Conservation (phyloP, 108 stramenopile genomes). For the Fragilariopsis cylindrus region DNA sequence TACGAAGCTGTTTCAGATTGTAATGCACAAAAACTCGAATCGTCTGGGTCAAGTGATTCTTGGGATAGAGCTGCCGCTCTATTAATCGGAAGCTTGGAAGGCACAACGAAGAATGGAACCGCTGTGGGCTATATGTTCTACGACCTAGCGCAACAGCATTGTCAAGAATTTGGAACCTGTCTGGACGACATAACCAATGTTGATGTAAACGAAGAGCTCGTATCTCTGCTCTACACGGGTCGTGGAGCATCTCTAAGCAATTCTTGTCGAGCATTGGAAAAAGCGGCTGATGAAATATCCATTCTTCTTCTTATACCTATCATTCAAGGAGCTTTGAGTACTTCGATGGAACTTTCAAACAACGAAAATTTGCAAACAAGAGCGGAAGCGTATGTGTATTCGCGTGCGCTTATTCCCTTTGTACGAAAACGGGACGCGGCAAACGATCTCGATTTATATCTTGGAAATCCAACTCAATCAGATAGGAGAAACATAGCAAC, state of each 20-base stretch:
- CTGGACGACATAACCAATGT: slow-evolving; percentile 28
- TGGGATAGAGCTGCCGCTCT: slow-evolving; percentile 76
- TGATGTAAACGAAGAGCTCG: slow-evolving; percentile 53
- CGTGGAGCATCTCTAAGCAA: slow-evolving; percentile 54
- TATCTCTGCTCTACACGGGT: slow-evolving; percentile 62
- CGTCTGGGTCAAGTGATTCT: slow-evolving; percentile 22
- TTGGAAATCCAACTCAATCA: slow-evolving; percentile 28
- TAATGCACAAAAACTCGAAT: not conserved
- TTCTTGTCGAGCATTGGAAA: slow-evolving; percentile 55
- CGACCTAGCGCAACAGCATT: slow-evolving; percentile 64
- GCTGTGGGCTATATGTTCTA: slow-evolving; percentile 59
- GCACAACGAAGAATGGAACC: slow-evolving; percentile 41
- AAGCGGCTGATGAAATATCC: slow-evolving; percentile 54
- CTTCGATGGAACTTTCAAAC: slow-evolving; percentile 24
- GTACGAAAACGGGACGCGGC: slow-evolving; percentile 54
- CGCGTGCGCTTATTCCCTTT: slow-evolving; percentile 64
- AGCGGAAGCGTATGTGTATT: slow-evolving; percentile 68
- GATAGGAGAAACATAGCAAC: slow-evolving; percentile 27
- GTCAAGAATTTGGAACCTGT: slow-evolving; percentile 74
- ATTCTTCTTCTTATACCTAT: slow-evolving; percentile 55
- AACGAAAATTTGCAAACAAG: slow-evolving; percentile 11
- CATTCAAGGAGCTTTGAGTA: slow-evolving; percentile 66
- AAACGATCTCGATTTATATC: slow-evolving; percentile 32
- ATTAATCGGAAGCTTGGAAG: slow-evolving; percentile 70
- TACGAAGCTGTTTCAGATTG: slow-evolving; percentile 64